These are phyloP conservation scores for Rhodotorula sphaerocarpa DNA, from an alignment of 768 basidiomycete genomes.

Conservation along the genomic window DNA sequence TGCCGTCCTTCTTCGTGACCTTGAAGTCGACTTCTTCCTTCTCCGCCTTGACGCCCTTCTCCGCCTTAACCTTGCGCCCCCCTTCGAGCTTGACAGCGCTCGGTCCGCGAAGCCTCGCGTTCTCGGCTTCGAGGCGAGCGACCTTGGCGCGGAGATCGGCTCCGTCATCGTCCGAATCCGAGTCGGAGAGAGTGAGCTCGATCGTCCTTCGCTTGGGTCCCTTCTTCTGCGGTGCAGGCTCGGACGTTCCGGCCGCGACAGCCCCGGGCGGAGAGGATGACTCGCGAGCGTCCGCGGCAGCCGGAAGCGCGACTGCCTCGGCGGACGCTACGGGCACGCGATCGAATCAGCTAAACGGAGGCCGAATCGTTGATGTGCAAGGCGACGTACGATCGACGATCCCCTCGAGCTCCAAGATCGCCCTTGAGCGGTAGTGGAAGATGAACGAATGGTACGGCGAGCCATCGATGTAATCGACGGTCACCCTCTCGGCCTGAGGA, in stretches of 20 bases:
- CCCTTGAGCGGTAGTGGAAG: slow-evolving; percentile 23
- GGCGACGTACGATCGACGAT: slow-evolving; percentile 8
- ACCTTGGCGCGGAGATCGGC: slow-evolving; percentile 5
- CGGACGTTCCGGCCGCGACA: not conserved
- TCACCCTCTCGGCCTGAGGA: rapidly evolving
- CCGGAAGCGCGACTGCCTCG: no score
- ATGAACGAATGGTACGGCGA: not conserved
- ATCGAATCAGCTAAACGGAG: not conserved
- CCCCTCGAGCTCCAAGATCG: slow-evolving; percentile 20
- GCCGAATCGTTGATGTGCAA: rapidly evolving
- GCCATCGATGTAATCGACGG: slow-evolving; percentile 2
- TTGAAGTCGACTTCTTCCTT: not conserved
- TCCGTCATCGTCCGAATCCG: slow-evolving; percentile 8
- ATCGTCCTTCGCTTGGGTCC: not conserved
- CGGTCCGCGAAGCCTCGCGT: not conserved
- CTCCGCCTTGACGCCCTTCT: not conserved
- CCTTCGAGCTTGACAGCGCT: not conserved
- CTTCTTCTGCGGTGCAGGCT: not conserved
- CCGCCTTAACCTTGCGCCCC: slow-evolving; percentile 1
- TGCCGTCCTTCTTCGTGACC: slow-evolving; percentile 7
- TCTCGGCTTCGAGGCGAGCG: slow-evolving; percentile 8
- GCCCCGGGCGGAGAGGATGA: not conserved
- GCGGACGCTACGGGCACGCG: no score
- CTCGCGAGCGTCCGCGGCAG: not conserved
- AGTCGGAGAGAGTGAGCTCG: slow-evolving; percentile 10